These are phyloP conservation scores for Sporothrix euskadiensis DNA, from an alignment of 2,329 filamentous ascomycete genomes.

Conservation along the genomic window DNA sequence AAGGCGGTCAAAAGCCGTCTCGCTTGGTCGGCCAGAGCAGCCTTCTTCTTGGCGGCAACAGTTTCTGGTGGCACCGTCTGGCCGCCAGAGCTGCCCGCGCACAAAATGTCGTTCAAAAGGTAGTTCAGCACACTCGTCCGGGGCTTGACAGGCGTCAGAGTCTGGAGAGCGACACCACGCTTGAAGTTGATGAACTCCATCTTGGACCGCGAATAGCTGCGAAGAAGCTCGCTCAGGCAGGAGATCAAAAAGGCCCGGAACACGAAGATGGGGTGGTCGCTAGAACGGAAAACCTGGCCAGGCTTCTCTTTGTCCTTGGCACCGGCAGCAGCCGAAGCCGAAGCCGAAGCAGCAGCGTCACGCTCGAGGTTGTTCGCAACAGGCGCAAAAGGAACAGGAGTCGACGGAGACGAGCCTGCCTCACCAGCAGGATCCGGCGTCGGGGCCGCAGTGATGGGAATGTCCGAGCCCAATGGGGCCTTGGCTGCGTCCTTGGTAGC, in stretches of 20 bases:
- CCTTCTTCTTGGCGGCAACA: constrained; percentile 77
- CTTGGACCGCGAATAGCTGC: constrained; percentile 92
- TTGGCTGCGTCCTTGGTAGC: constrained; percentile 18
- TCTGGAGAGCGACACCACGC: constrained; percentile 79
- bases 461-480: constrained; percentile 27
- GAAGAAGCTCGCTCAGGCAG: constrained; percentile 84
- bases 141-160: constrained; percentile 88
- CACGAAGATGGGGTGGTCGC: constrained; percentile 93
- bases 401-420: background rate
- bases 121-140: constrained; percentile 93
- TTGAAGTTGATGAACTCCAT: constrained; percentile 99
- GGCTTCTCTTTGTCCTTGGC: constrained; percentile 44
- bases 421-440: background rate
- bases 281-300: constrained; percentile 83
- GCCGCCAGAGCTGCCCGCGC: constrained; percentile 55
- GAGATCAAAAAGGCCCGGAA: constrained; percentile 95
- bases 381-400: background rate
- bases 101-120: constrained; percentile 75
- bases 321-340: background rate
- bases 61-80: constrained; percentile 54
- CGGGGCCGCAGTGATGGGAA: constrained; percentile 17
- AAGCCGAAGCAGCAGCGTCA: background rate
- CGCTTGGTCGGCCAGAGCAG: constrained; percentile 80
- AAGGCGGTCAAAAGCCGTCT: constrained; percentile 84
- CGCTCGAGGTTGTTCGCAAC: background rate